Evolutionary conservation across 2,329 filamentous ascomycete species (phyloP).

Genomic region (Thelonectria rubi): DNA sequence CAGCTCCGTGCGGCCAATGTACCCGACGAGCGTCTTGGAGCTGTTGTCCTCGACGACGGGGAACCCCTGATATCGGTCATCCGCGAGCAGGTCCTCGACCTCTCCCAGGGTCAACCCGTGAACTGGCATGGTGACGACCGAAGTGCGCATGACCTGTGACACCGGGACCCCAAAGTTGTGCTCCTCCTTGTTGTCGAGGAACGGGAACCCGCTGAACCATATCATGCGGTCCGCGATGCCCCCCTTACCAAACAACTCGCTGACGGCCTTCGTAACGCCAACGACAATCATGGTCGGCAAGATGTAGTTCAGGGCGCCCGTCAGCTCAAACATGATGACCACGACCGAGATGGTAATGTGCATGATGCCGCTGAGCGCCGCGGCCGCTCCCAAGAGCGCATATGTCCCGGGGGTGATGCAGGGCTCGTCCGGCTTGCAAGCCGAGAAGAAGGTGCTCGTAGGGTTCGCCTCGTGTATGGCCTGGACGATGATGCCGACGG

Average conservation of each 20-base stretch:
- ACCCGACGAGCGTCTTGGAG: slow-evolving; percentile 81
- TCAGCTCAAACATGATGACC: slow-evolving; percentile 99
- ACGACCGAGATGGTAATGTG: slow-evolving; percentile 96
- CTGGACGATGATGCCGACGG: slow-evolving; percentile 94
- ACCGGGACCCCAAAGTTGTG: slow-evolving; percentile 96
- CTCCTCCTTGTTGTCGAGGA: slow-evolving; percentile 96
- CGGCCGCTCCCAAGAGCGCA: slow-evolving; percentile 91
- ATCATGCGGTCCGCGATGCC: slow-evolving; percentile 99
- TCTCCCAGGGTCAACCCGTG: slow-evolving; percentile 78
- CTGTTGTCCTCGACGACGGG: slow-evolving; percentile 82
- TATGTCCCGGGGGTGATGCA: slow-evolving; percentile 99
- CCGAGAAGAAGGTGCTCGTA: slow-evolving; percentile 82
- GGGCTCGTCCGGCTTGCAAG: slow-evolving; percentile 88
- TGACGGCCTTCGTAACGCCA: slow-evolving; percentile 92
- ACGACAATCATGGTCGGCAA: slow-evolving; percentile 99
- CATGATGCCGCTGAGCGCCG: slow-evolving; percentile 95
- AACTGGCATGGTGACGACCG: slow-evolving; percentile 77
- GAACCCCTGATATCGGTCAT: slow-evolving; percentile 90
- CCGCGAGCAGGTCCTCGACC: slow-evolving; percentile 77
- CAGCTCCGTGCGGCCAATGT: slow-evolving; percentile 91
- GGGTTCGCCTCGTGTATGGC: slow-evolving; percentile 87
- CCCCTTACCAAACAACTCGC: slow-evolving; percentile 90
- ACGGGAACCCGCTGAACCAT: slow-evolving; percentile 97
- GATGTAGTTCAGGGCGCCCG: slow-evolving; percentile 96
- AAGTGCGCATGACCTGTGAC: slow-evolving; percentile 85